These are phyloP conservation scores for Tolypocladium album DNA, from an alignment of 2,329 filamentous ascomycete species.

Conservation along the genomic window DNA sequence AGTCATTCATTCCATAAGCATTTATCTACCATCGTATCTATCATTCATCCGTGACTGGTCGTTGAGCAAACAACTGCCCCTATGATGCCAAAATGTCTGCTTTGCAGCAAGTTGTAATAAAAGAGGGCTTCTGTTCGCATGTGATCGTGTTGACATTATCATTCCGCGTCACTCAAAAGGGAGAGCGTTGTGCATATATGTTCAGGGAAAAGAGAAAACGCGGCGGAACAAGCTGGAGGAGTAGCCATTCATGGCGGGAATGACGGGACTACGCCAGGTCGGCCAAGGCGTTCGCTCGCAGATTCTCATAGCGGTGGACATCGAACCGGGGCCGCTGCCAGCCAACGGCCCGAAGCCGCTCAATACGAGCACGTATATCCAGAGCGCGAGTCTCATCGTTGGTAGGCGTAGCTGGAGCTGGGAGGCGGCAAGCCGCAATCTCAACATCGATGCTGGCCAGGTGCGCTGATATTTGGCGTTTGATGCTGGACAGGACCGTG, in stretches of 20 bases:
- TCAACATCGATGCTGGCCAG: slow-evolving; percentile 33
- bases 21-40: neutral
- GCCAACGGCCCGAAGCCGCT: slow-evolving; percentile 39
- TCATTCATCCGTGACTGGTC: neutral
- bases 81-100: neutral
- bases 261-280: slow-evolving; percentile 26
- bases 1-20: neutral
- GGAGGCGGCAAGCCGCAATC: slow-evolving; percentile 15
- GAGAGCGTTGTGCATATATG: neutral
- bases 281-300: slow-evolving; percentile 39
- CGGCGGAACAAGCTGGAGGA: neutral
- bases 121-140: neutral
- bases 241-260: neutral
- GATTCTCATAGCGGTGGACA: slow-evolving; percentile 37
- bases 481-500: slow-evolving; percentile 35
- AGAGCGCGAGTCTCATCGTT: slow-evolving; percentile 25
- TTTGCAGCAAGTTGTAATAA: neutral
- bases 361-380: slow-evolving; percentile 40
- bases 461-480: slow-evolving; percentile 37
- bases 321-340: slow-evolving; percentile 49
- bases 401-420: slow-evolving; percentile 7
- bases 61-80: neutral
- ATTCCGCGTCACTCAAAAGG: neutral
- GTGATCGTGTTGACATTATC: neutral
- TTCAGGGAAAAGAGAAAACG: neutral